Base-by-base conservation (phyloP, 495 filamentous ascomycete species). In the Clohesyomyces aquaticus region DNA sequence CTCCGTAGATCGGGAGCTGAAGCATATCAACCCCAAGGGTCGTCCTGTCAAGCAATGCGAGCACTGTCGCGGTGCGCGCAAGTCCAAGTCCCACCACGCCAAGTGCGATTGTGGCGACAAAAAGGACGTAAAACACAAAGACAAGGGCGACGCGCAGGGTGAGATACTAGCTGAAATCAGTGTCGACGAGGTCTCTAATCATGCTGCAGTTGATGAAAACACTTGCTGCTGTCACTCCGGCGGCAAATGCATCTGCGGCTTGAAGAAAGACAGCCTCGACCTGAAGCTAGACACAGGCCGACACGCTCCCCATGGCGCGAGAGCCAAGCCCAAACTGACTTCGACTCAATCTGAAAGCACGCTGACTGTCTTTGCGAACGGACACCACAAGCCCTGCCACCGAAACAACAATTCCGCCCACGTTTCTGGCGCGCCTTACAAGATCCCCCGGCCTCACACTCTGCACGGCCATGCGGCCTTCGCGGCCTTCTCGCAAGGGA, bases 21-120 rank as follows among this genome's bases (percentile, higher is more conserved):
- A 88, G 74, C 94, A 94, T 76, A 96, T 98, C 82, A 94, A 94
- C 80, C 96, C 96, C 78, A 98, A 99, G 77, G 94, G 94, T 76
- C 89, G 94, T 69, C 94, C 94, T 68, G 93, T 98, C 71, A 96
- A 93, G 76, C 94, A 99, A 88, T 99, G 94, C 77, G 83, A 90
- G 71, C 94, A 98, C 80, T 99, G 94, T 78, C 93, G 94, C 77
- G 85, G 88, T 67, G 89, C 96, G 80, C 92, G 94, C 84, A 98
- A 98, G 83, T 94, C 93, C 76, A 91, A 95, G 65, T 88, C 94
- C 65, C 89, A 92, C 62, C 94, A 99, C 78, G 85, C 93, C 69
- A 93, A 93, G 79, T 99, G 94, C 81, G 93, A 97, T 75, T 99
- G 94, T 78, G 93, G 91, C 75, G 92, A 94, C 76, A 96, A 93